Percentiles rank a stretch among this genome's conserved stretches.
phyloP scores from a whole-genome alignment of 2,329 filamentous ascomycete species.

The Stagonosporopsis tanaceti region DNA sequence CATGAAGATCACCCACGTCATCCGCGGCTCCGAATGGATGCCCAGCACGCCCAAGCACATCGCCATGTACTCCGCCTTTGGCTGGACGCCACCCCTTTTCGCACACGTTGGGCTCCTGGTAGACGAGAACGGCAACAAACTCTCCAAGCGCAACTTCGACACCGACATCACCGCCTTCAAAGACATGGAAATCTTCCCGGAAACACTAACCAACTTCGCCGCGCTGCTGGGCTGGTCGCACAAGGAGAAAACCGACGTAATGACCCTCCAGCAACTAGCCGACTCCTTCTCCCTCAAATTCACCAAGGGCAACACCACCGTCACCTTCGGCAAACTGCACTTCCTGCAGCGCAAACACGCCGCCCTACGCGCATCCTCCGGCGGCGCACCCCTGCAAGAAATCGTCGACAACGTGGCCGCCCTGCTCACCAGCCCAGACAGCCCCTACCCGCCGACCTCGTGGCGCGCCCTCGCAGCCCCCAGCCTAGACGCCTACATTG shows the following conservation, averaged over 20 bases:
- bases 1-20: constrained; percentile 96
- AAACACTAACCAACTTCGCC: constrained; percentile 79
- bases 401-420: constrained; percentile 46
- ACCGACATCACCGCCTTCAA: constrained; percentile 67
- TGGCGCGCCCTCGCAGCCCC: constrained; percentile 33
- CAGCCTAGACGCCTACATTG: constrained; percentile 57
- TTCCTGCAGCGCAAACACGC: constrained; percentile 79
- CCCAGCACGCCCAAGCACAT: constrained; percentile 85
- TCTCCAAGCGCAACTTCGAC: constrained; percentile 82
- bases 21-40: constrained; percentile 96
- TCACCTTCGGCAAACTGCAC: constrained; percentile 80
- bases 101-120: constrained; percentile 60
- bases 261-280: constrained; percentile 75
- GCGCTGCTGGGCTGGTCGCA: constrained; percentile 87
- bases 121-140: constrained; percentile 58
- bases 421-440: constrained; percentile 40
- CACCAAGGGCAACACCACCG: constrained; percentile 87
- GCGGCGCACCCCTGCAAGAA: constrained; percentile 52
- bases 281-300: constrained; percentile 84
- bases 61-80: constrained; percentile 60
- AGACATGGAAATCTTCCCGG: constrained; percentile 67
- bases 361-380: constrained; percentile 55
- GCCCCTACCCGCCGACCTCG: constrained; percentile 30
- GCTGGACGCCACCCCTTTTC: constrained; percentile 58
- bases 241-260: constrained; percentile 70